Evolutionary conservation across 352 stramenopile genomes (phyloP), one percentile per base, ranked within the genome.

Genomic region (Phytophthora chlamydospora): DNA sequence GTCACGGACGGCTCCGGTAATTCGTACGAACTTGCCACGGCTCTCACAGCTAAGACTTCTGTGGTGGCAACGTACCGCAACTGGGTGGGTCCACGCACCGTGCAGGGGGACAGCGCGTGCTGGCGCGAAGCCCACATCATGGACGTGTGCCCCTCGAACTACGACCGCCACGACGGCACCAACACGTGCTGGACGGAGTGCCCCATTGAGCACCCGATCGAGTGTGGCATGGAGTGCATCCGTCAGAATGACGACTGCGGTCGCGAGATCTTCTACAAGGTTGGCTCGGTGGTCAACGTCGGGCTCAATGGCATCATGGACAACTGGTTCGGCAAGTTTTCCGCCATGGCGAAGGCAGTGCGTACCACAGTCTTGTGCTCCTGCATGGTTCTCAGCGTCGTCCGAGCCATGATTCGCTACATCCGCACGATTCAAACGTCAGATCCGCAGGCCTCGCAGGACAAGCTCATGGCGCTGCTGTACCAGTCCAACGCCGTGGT

Each of bases 161-260:
- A 75, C 61, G 51, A 72, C 27, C 53, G 52, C 14, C 60, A 80
- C 38, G 67, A 78, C 4, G 63, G 61, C 0, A 73, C 73, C 31
- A 78, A 68, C 17, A 83, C 76, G 10, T 86, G 76, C 68, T 86
- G 76, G 76, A 66, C 74, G 0, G 59, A 84, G 42, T 88, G 78
- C 29, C 78, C 78, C 0, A 56, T 78, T 2, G 67, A 66, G 12
- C 75, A 60, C 14, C 70, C 70, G 8, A 41, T 78, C 10, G 49
- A 58, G 29, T 78, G 70, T 39, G 70, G 66, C 31, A 62, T 73
- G 52, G 62, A 78, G 35, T 78, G 70, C 29, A 54, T 78, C 33
- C 66, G 57, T 16, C 70, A 78, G 31, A 78, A 60, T 29, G 47
- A 66, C 40, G 70, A 78, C 55, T 78, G 70, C 33, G 62, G 43